These are phyloP conservation scores for Fusarium albosuccineum DNA, from an alignment of 2,329 filamentous ascomycete species.

Conservation along the genomic window DNA sequence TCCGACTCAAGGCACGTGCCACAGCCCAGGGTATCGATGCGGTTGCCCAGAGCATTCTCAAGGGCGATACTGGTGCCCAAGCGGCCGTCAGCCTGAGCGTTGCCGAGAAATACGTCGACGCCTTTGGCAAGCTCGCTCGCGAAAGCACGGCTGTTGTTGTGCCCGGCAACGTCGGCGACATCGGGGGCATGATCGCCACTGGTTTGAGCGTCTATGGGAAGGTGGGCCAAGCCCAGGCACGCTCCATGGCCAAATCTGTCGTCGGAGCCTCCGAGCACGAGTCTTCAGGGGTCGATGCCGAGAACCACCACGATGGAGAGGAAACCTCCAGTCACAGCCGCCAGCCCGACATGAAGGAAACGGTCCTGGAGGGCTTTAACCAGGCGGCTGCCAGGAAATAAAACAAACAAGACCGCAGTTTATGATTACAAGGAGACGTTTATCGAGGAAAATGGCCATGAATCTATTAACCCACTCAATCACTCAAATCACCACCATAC, in stretches of 20 bases:
- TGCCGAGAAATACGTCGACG: slow-evolving; percentile 98
- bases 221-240: slow-evolving; percentile 84
- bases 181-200: slow-evolving; percentile 95
- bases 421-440: slow-evolving; percentile 1
- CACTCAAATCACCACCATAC: slow-evolving; percentile 31
- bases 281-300: slow-evolving; percentile 31
- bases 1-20: slow-evolving; percentile 84
- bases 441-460: slow-evolving; percentile 5
- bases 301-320: slow-evolving; percentile 26
- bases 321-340: slow-evolving; percentile 23
- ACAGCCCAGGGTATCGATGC: slow-evolving; percentile 91
- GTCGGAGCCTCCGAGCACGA: slow-evolving; percentile 51
- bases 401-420: slow-evolving; percentile 3
- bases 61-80: slow-evolving; percentile 81
- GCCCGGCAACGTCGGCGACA: slow-evolving; percentile 96
- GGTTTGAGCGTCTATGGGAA: slow-evolving; percentile 97
- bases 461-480: slow-evolving; percentile 25
- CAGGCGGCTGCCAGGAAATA: slow-evolving; percentile 51
- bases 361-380: slow-evolving; percentile 57
- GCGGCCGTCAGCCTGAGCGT: slow-evolving; percentile 88
- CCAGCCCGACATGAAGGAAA: slow-evolving; percentile 52
- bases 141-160: slow-evolving; percentile 97
- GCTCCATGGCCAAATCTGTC: slow-evolving; percentile 69
- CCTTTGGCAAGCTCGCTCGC: slow-evolving; percentile 91
- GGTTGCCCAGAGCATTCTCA: slow-evolving; percentile 80